These are phyloP conservation scores for Raphidocelis subcapitata DNA, from an alignment of 139 green algal genomes.

Conservation along the genomic window DNA sequence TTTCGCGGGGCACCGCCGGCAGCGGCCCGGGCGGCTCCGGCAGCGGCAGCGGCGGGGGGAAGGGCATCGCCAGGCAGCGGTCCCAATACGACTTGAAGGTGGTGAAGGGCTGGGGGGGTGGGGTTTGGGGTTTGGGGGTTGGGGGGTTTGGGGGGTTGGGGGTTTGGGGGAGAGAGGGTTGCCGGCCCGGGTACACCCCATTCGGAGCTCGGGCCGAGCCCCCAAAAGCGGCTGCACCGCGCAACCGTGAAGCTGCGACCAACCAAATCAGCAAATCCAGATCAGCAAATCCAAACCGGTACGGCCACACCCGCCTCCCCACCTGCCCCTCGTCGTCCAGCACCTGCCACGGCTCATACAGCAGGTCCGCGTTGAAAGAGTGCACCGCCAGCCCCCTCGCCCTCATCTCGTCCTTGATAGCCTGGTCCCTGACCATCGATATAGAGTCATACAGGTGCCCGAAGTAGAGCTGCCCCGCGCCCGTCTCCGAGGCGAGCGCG, in stretches of 20 bases:
- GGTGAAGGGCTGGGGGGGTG: constrained; percentile 62
- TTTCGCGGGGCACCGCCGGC: constrained; percentile 32
- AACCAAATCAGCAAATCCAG: too few species aligned
- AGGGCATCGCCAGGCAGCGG: constrained; percentile 49
- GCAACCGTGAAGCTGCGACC: too few species aligned
- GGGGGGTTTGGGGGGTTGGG: too few species aligned
- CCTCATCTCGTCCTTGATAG: constrained; percentile 72
- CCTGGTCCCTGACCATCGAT: constrained; percentile 85
- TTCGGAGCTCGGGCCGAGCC: too few species aligned
- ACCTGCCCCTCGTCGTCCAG: constrained; percentile 53
- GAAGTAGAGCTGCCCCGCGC: constrained; percentile 77
- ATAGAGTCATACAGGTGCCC: constrained; percentile 97
- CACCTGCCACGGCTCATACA: constrained; percentile 93
- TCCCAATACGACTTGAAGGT: constrained; percentile 83
- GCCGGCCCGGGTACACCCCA: too few species aligned
- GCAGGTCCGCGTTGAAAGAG: constrained; percentile 86
- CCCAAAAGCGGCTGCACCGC: too few species aligned
- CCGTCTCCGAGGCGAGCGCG: constrained; percentile 55
- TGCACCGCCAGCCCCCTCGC: constrained; percentile 46
- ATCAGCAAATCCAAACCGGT: too few species aligned
- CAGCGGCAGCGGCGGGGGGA: constrained; percentile 56
- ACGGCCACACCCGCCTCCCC: too few species aligned
- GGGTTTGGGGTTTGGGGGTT: too few species aligned
- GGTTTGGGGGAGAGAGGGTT: too few species aligned
- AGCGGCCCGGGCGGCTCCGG: constrained; percentile 40